Evolutionary conservation across 495 filamentous ascomycete genomes (phyloP), one percentile per base, ranked within the genome.

Genomic region (Lophium mytilinum): DNA sequence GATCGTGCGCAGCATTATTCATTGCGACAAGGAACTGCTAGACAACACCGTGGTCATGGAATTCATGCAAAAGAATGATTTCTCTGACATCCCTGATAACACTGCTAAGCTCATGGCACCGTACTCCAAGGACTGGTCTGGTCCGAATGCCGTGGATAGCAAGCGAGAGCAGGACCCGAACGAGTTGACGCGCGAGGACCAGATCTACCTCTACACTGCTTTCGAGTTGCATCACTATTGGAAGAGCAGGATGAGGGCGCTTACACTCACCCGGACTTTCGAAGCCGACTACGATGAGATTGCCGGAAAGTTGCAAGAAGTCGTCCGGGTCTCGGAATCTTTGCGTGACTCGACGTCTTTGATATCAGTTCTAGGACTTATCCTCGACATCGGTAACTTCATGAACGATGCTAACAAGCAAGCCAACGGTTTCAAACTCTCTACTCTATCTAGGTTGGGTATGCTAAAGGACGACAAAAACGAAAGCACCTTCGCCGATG

Each of bases 391-490:
- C 66, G 93, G 93, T 67, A 98, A 98, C 68, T 98, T 93, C 78
- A 98, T 98, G 93, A 98, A 98, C 74, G 93, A 97, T 65, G 84
- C 90, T 47, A 96, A 95, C 71, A 98, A 98, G 73, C 94, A 97
- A 71, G 93, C 94, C 1, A 88, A 85, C 59, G 93, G 93, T 47
- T 98, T 98, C 84, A 98, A 98, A 72, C 81, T 98, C 21, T 90
- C 90, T 63, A 95, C 93, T 0, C 84, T 98, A n/a, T 87, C 88
- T 37, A 83, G 93, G 21, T 76, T 98, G 35, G 93, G 87, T 30
- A 98, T 97, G 89, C 88, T 97, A 55, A 98, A 98, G 72, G 93
- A 98, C 63, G 90, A 95, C 74, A 96, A 96, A 81, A 98, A 98
- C 66, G 86, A 97, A 69, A 89, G 88, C 4, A 96, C 88, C 1